These are phyloP conservation scores for Canavalia ensiformis DNA, from an alignment of 306 rosid species.

Conservation along the genomic window DNA sequence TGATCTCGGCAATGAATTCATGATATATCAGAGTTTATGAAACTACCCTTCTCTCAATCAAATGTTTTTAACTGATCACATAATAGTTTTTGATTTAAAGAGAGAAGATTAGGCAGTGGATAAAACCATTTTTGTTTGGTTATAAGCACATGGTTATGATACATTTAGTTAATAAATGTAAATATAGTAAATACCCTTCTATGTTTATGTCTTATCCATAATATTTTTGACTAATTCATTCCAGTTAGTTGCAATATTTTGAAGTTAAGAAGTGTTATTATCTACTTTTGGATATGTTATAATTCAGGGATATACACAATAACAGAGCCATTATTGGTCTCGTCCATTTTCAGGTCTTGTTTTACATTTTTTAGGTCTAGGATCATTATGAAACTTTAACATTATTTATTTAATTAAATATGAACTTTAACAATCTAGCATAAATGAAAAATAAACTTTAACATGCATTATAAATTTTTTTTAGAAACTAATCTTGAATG, in stretches of 20 bases:
- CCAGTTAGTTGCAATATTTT: background rate
- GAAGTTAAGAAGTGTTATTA: constrained; percentile 21
- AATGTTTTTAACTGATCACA: background rate
- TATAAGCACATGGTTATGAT: constrained; percentile 23
- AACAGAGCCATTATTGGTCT: background rate
- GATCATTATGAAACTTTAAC: no score
- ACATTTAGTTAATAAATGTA: constrained; percentile 33
- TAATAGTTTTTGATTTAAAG: constrained; percentile 15
- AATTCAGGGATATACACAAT: constrained; percentile 7
- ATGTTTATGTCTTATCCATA: constrained; percentile 16
- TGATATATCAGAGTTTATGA: background rate
- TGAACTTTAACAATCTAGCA: background rate
- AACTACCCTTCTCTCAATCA: constrained; percentile 17
- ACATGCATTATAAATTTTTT: no score
- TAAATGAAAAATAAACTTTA: background rate
- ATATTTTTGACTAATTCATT: constrained; percentile 40
- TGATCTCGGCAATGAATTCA: constrained; percentile 72
- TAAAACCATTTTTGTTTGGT: constrained; percentile 17
- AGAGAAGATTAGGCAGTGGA: background rate
- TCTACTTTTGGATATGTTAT: constrained; percentile 24
- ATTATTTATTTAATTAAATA: background rate
- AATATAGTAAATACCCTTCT: constrained; percentile 43
- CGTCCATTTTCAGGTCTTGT: background rate
- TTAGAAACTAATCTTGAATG: no score
- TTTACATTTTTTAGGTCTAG: background rate